phyloP scores from a whole-genome alignment of 1,139 yeast species.

The Taphrina pruni region DNA sequence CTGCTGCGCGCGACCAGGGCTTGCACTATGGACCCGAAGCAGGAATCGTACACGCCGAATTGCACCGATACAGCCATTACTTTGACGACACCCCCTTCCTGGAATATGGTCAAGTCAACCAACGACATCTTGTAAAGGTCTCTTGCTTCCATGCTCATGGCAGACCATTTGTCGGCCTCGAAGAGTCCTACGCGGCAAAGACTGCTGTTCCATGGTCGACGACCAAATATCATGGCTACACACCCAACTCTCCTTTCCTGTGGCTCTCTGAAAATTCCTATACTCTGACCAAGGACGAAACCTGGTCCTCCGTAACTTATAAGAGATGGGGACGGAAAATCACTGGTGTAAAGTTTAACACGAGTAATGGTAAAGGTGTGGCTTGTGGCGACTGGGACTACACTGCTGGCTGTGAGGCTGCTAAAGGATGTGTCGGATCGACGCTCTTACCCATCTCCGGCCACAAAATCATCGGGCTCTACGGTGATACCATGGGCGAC shows the following conservation, averaged over 20 bases:
- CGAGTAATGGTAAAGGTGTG: neutral
- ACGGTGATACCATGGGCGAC: constrained; percentile 6
- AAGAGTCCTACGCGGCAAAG: neutral
- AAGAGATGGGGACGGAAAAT: constrained; percentile 4
- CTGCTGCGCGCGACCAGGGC: too few relatives aligned
- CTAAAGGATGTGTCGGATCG: neutral
- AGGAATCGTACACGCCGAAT: neutral
- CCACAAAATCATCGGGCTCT: neutral
- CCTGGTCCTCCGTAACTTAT: neutral
- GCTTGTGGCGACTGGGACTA: constrained; percentile 2
- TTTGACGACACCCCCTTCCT: constrained; percentile 3
- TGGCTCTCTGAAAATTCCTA: neutral
- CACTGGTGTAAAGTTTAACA: neutral
- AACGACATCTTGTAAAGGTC: neutral
- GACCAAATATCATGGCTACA: constrained; percentile 7
- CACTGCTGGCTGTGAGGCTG: neutral
- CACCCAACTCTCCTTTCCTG: constrained; percentile 1
- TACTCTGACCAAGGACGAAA: neutral
- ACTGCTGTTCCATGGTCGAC: neutral
- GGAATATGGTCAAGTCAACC: neutral
- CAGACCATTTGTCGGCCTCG: neutral
- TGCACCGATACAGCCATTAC: neutral
- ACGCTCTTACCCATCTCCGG: neutral
- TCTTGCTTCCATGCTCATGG: constrained; percentile 9
- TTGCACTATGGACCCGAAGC: constrained; percentile 9